phyloP scores from a whole-genome alignment of 805 yeast species.

The Wickerhamomyces queroliae region DNA sequence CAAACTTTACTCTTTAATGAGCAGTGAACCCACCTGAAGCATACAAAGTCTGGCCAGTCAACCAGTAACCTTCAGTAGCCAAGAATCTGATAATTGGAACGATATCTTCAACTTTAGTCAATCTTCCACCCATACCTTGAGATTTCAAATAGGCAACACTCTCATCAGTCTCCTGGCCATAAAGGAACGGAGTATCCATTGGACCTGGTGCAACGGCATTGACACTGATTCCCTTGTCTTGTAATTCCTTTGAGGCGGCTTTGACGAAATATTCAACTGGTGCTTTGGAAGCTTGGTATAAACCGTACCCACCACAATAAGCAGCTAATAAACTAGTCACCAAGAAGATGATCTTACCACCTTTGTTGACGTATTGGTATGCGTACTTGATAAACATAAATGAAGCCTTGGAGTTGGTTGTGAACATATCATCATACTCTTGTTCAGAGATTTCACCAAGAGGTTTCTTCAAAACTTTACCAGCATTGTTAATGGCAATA shows the following conservation, averaged over 20 bases:
- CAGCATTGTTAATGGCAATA: slow-evolving; percentile 63
- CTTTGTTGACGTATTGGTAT: slow-evolving; percentile 40
- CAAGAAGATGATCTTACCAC: slow-evolving; percentile 49
- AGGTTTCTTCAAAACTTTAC: slow-evolving; percentile 60
- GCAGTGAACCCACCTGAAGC: slow-evolving; percentile 66
- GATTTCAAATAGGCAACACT: slow-evolving; percentile 51
- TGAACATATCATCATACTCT: slow-evolving; percentile 51
- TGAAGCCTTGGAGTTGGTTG: slow-evolving; percentile 51
- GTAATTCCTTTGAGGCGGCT: slow-evolving; percentile 49
- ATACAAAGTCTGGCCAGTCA: slow-evolving; percentile 63
- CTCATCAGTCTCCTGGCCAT: slow-evolving; percentile 50
- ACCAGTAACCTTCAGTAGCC: slow-evolving; percentile 63
- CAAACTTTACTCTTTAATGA: too few relatives aligned
- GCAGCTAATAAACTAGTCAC: slow-evolving; percentile 67
- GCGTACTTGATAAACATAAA: slow-evolving; percentile 58
- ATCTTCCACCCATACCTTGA: slow-evolving; percentile 40
- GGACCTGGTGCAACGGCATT: slow-evolving; percentile 62
- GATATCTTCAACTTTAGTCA: slow-evolving; percentile 55
- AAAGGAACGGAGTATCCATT: slow-evolving; percentile 62
- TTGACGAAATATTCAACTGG: slow-evolving; percentile 49
- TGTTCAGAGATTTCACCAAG: slow-evolving; percentile 43
- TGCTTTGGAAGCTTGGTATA: slow-evolving; percentile 53
- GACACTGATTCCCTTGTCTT: slow-evolving; percentile 38
- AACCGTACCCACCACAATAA: slow-evolving; percentile 45
- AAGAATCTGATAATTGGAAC: slow-evolving; percentile 58